phyloP scores from a whole-genome alignment of 2,329 filamentous ascomycete species.

The Pezicula carpinea region DNA sequence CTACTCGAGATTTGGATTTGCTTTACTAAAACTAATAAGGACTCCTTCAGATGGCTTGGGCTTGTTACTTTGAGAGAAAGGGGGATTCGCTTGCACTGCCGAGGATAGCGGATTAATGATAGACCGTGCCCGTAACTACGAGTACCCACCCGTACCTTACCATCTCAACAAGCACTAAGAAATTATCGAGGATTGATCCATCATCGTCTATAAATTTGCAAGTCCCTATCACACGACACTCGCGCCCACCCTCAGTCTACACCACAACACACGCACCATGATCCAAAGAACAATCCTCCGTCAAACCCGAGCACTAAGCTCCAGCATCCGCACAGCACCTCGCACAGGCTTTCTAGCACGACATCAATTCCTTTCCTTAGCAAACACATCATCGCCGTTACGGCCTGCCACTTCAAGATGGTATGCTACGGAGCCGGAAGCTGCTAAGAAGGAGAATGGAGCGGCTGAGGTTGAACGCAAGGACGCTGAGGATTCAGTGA shows the following conservation, averaged over 20 bases:
- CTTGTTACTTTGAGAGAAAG: no score
- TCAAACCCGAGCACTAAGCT: conserved; percentile 38
- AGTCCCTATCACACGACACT: no score
- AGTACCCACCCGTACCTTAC: no score
- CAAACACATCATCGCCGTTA: conserved; percentile 22
- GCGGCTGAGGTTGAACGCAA: conserved; percentile 31
- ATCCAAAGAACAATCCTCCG: conserved; percentile 46
- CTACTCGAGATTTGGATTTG: no score
- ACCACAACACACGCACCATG: conserved; percentile 31
- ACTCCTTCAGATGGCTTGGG: no score
- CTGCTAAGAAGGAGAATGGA: conserved; percentile 29
- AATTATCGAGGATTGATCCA: no score
- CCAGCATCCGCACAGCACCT: conserved; percentile 24
- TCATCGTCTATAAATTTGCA: no score
- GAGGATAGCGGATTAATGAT: no score
- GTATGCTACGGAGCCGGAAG: conserved; percentile 38
- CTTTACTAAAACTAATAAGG: no score
- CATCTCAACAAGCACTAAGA: no score
- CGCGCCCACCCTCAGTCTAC: conserved; percentile 13
- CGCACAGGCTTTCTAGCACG: conserved; percentile 16
- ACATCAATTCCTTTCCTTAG: conserved; percentile 35
- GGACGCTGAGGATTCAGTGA: conserved; percentile 45
- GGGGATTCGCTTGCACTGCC: no score
- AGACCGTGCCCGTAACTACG: no score
- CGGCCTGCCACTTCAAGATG: conserved; percentile 21